These are phyloP conservation scores for Pseudozyma sp. DNA, from an alignment of 1,284 basidiomycete species.

Conservation along the genomic window DNA sequence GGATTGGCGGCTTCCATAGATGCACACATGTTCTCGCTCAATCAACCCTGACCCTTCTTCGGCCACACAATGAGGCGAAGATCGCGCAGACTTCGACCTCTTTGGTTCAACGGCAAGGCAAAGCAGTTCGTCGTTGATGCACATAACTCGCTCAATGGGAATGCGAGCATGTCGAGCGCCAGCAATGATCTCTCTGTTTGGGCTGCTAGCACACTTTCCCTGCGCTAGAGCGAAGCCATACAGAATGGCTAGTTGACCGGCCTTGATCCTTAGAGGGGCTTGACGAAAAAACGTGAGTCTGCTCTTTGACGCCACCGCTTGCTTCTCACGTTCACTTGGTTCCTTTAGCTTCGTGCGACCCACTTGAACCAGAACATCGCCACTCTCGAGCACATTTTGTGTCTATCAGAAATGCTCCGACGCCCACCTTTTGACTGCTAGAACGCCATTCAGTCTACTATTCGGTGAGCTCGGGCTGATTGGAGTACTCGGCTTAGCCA, in stretches of 20 bases:
- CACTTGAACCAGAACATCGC: not conserved
- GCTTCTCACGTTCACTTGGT: too few relatives aligned
- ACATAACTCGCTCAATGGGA: not conserved
- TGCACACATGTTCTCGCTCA: not conserved
- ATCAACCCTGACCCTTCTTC: not conserved
- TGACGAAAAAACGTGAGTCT: too few relatives aligned
- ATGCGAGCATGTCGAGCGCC: too few relatives aligned
- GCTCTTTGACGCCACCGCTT: too few relatives aligned
- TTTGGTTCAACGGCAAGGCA: not conserved
- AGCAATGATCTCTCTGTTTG: too few relatives aligned
- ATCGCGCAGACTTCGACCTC: not conserved
- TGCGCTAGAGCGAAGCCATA: too few relatives aligned
- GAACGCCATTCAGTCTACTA: not conserved
- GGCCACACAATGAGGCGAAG: not conserved
- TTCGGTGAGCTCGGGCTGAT: not conserved
- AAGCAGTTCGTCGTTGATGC: not conserved
- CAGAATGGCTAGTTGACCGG: too few relatives aligned
- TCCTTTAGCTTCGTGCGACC: too few relatives aligned
- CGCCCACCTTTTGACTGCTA: not conserved
- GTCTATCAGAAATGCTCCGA: not conserved
- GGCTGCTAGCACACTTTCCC: too few relatives aligned
- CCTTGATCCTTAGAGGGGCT: too few relatives aligned
- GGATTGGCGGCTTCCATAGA: not conserved
- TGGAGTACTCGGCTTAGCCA: not conserved
- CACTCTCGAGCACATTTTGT: not conserved